Evolutionary conservation across 768 basidiomycete genomes (phyloP).

Genomic region (Phallus indusiatus): DNA sequence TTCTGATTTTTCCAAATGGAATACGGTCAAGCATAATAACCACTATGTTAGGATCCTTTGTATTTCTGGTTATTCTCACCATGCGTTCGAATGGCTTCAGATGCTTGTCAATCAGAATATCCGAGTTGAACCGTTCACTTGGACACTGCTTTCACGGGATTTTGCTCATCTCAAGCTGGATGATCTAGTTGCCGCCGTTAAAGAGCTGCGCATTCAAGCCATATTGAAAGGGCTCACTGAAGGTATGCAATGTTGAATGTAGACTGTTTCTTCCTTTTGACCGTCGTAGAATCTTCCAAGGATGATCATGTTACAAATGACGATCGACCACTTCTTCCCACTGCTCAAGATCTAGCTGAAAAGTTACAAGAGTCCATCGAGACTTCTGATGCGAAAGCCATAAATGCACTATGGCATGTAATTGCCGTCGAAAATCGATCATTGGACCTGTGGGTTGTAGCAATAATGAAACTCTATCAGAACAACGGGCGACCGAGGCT

Average conservation of each 20-base stretch:
- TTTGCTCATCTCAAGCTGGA: neutral
- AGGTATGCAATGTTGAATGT: neutral
- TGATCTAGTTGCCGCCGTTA: neutral
- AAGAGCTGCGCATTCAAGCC: neutral
- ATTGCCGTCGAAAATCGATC: neutral
- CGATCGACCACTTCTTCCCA: neutral
- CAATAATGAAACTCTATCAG: conserved; percentile 2
- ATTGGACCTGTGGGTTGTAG: conserved; percentile 1
- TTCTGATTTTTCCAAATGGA: neutral
- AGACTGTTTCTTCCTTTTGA: neutral
- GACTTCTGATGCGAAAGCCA: neutral
- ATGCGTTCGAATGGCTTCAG: neutral
- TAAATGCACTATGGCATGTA: neutral
- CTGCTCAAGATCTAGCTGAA: neutral
- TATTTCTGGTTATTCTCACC: conserved; percentile 2
- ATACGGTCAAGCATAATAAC: neutral
- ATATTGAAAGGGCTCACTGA: neutral
- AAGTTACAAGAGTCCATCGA: neutral
- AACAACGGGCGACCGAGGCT: neutral
- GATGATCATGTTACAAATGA: neutral
- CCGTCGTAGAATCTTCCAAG: neutral
- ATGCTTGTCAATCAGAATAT: neutral
- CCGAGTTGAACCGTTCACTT: neutral
- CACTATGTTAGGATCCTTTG: neutral
- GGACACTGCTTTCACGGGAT: neutral